These are phyloP conservation scores for Caryopteris hybrid DNA, from an alignment of 305 asterid species.

Conservation along the genomic window DNA sequence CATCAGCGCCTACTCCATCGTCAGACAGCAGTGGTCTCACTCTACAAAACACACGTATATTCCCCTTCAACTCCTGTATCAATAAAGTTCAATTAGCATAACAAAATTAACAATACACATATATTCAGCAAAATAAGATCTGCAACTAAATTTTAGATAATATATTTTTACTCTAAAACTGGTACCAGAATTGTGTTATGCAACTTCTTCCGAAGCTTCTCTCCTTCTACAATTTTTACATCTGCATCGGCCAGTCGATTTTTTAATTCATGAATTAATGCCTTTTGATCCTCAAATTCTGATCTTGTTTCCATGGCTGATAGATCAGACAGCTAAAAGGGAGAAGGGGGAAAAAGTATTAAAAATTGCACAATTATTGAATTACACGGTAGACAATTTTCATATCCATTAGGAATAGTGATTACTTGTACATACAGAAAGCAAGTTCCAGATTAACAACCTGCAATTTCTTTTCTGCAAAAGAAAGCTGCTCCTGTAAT, in stretches of 20 bases:
- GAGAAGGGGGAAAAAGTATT: neutral
- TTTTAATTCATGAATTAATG: constrained; percentile 43
- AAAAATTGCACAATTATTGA: neutral
- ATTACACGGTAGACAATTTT: too few relatives aligned
- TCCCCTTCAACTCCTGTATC: constrained; percentile 91
- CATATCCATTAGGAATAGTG: neutral
- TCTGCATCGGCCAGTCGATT: constrained; percentile 77
- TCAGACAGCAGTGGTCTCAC: constrained; percentile 80
- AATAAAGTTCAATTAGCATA: constrained; percentile 11
- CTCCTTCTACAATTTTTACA: constrained; percentile 71
- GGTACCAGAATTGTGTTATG: constrained; percentile 87
- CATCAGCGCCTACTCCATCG: constrained; percentile 58
- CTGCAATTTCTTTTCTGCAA: constrained; percentile 68
- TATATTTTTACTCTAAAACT: neutral
- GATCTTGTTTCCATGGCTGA: constrained; percentile 63
- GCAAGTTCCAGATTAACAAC: constrained; percentile 26
- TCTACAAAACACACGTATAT: constrained; percentile 90
- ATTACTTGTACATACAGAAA: neutral
- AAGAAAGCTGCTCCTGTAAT: constrained; percentile 66
- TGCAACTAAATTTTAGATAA: neutral
- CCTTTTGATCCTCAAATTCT: constrained; percentile 63
- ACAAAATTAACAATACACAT: neutral
- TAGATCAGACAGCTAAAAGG: constrained; percentile 55
- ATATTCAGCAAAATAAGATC: neutral
- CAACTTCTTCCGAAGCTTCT: constrained; percentile 68